phyloP scores from a whole-genome alignment of 2,329 filamentous ascomycete genomes.

The Cytospora chrysosperma region DNA sequence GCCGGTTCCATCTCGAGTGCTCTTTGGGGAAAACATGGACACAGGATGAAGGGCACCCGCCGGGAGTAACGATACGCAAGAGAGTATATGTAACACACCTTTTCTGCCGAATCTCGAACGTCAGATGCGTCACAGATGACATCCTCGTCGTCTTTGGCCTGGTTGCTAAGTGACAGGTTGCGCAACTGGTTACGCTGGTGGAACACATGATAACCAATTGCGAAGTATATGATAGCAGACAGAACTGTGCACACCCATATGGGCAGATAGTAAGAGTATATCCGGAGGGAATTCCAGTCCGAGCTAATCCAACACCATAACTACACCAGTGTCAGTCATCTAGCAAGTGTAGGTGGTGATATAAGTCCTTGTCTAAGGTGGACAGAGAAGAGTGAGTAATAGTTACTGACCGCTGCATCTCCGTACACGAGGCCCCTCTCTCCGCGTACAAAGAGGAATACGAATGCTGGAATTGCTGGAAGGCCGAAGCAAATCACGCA shows the following conservation, averaged over 20 bases:
- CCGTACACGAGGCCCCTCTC: slow-evolving; percentile 48
- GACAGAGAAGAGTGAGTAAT: neutral
- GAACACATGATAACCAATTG: slow-evolving; percentile 61
- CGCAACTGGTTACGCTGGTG: slow-evolving; percentile 54
- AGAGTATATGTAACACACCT: slow-evolving; percentile 17
- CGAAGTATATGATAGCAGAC: slow-evolving; percentile 54
- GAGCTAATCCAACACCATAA: slow-evolving; percentile 63
- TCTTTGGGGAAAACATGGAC: too few species aligned
- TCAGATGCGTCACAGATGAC: slow-evolving; percentile 26
- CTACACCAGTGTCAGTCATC: slow-evolving; percentile 34
- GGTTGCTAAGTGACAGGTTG: slow-evolving; percentile 52
- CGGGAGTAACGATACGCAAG: slow-evolving; percentile 17
- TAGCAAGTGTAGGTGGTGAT: neutral
- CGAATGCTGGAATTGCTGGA: slow-evolving; percentile 65
- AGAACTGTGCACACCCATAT: slow-evolving; percentile 60
- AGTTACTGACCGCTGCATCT: slow-evolving; percentile 55
- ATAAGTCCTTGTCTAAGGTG: neutral
- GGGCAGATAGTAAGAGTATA: slow-evolving; percentile 61
- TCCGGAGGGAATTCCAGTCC: slow-evolving; percentile 55
- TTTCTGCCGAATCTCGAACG: slow-evolving; percentile 23
- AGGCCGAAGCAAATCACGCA: slow-evolving; percentile 68
- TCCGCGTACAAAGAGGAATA: slow-evolving; percentile 58
- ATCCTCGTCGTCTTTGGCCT: slow-evolving; percentile 32
- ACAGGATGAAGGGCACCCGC: neutral
- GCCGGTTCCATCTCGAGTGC: neutral